Percentiles rank a stretch among this genome's conserved stretches.
Conservation (phyloP, 768 basidiomycete genomes). For the Pholiota molesta region DNA sequence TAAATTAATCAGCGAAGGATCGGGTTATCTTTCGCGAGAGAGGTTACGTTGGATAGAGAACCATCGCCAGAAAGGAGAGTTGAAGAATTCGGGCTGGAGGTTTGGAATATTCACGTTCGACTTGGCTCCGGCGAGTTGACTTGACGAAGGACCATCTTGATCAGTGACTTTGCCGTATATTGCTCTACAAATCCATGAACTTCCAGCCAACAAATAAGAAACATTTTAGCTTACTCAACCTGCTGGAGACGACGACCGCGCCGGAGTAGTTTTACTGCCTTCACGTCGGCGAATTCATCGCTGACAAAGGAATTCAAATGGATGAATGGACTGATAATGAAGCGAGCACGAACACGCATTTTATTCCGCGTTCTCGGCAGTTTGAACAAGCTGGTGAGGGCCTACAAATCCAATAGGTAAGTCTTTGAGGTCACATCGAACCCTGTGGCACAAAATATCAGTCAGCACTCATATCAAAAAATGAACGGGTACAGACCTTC, state of each 20-base stretch:
- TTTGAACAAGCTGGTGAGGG: conserved; percentile 74
- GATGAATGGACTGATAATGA: conserved; percentile 3
- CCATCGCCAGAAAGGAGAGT: conserved; percentile 82
- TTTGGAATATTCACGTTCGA: conserved; percentile 65
- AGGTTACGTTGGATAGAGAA: conserved; percentile 80
- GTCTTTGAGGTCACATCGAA: conserved; percentile 94
- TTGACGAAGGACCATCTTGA: conserved; percentile 39
- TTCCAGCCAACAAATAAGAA: neutral
- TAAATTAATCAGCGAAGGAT: neutral
- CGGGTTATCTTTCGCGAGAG: conserved; percentile 7
- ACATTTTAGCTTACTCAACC: conserved; percentile 65
- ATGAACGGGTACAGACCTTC: conserved; percentile 54
- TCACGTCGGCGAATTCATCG: conserved; percentile 90
- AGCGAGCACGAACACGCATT: conserved; percentile 80
- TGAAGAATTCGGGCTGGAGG: conserved; percentile 79
- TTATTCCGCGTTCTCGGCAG: conserved; percentile 84
- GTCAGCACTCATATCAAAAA: conserved; percentile 4
- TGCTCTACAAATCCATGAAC: conserved; percentile 47
- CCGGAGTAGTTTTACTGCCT: conserved; percentile 83
- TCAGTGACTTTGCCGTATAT: conserved; percentile 74
- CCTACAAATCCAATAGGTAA: conserved; percentile 54
- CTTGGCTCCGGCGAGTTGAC: conserved; percentile 37
- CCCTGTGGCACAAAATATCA: conserved; percentile 45
- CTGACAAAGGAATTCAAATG: conserved; percentile 41
- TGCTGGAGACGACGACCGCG: conserved; percentile 81